Base-by-base conservation (phyloP, 1,284 basidiomycete genomes). In the Cutaneotrichosporon sp. region DNA sequence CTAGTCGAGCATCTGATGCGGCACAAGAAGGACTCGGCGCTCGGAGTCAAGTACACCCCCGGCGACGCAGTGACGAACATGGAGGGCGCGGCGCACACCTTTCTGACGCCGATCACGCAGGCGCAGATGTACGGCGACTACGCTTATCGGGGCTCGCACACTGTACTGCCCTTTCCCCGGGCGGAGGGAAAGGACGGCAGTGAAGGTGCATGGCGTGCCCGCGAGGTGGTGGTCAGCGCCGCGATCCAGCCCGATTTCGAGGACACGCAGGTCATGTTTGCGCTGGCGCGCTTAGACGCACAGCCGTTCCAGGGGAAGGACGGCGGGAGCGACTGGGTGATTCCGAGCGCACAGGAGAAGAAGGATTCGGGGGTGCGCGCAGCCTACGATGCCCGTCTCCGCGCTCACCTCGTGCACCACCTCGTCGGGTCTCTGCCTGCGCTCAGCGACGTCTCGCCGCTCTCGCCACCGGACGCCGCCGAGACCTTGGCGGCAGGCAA, bases 221-320 rank as follows among this genome's bases (percentile, higher is more conserved):
- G 65, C 14, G 44, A 34, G 13, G 55, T 60, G 4, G 39, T 67
- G 1, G 36, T 67, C 1, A 56, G 52, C 12, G 60, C 62, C 2
- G 40, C 49, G 35, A 47, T 68, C 20, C 66, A 68, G 23, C 57
- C 49, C 20, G 64, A 68, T 46, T 68, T 68, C 41, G 64, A 68
- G 46, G 43, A 47, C 23, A 10, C 22, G 0, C 23, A 60, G 13
- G 66, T 66, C 39, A 61, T 58, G 23, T 48, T 50, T 21, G 15
- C 8, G 14, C 46, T 64, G 15, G 61, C 55, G 23, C 18, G 44
- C 18, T 10, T 40, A 38, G 30, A 23, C 21, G 9, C 34, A 9
- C n/a, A 36, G 21, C 20, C 33, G 14, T 23, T 46, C 4, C 15
- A 3, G 2, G 53, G 53, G 2, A 22, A 4, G 9, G 42, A 45